Evolutionary conservation across 75 land plant genomes (phyloP).

Genomic region (Chamaecyparis obtusa): DNA sequence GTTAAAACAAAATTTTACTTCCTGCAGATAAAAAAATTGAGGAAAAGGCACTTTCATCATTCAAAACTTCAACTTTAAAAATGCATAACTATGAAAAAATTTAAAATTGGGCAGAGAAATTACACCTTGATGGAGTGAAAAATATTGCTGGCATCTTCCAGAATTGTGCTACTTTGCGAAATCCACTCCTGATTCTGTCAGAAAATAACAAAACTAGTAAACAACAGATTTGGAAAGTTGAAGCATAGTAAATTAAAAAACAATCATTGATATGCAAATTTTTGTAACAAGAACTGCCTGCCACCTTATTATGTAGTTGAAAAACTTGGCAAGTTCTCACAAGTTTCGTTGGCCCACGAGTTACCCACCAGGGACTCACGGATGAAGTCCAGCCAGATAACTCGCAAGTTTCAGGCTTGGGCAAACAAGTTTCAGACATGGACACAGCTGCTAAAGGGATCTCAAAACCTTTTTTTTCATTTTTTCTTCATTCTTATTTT

Average conservation of each 20-base stretch:
- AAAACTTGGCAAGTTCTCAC: too few species aligned
- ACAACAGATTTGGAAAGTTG: background rate
- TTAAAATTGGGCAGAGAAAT: background rate
- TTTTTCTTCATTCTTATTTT: background rate
- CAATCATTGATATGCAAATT: background rate
- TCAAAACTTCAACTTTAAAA: background rate
- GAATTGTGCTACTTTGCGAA: conserved; percentile 14
- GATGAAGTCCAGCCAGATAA: too few species aligned
- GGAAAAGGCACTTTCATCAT: background rate
- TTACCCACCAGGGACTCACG: too few species aligned
- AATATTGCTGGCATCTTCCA: conserved; percentile 40
- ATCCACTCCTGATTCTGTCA: background rate
- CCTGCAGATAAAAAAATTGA: background rate
- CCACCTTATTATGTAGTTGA: background rate
- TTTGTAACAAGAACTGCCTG: background rate
- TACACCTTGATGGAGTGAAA: conserved; percentile 61
- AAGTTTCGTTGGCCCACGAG: too few species aligned
- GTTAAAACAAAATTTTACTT: background rate
- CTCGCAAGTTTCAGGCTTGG: too few species aligned
- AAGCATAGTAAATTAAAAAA: background rate
- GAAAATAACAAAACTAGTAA: background rate
- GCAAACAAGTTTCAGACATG: background rate
- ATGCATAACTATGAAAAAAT: background rate
- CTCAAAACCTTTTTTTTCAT: background rate
- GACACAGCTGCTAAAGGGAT: background rate